A percentile compares a stretch with the other conserved stretches of the same genome.
Conservation (phyloP, 1,284 basidiomycete species). For the Pseudozyma sp. region DNA sequence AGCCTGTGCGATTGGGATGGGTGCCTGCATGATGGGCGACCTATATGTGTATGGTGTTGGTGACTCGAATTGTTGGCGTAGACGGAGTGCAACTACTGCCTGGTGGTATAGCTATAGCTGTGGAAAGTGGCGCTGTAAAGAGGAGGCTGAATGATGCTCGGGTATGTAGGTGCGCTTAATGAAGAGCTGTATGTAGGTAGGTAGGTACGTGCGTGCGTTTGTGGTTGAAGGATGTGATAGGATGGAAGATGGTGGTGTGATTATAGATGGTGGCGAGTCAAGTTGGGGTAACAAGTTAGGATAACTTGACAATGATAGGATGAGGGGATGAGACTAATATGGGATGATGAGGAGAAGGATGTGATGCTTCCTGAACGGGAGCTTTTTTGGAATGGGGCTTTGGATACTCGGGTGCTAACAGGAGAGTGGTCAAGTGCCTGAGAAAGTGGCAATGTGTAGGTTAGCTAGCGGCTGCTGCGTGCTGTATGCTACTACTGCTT, state of each 20-base stretch:
- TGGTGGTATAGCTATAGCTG: background rate
- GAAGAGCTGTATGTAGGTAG: constrained; percentile 5
- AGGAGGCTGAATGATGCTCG: constrained; percentile 1
- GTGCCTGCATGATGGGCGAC: constrained; percentile 48
- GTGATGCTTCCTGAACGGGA: constrained; percentile 39
- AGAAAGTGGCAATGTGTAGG: constrained; percentile 32
- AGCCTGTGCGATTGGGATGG: constrained; percentile 48
- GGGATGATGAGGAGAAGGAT: constrained; percentile 2
- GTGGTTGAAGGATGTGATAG: constrained; percentile 10
- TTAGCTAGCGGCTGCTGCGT: background rate
- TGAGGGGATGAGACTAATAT: constrained; percentile 15
- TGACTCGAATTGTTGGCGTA: background rate
- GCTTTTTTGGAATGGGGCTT: constrained; percentile 27
- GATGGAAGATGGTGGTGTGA: constrained; percentile 20
- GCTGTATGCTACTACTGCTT: background rate
- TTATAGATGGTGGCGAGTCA: constrained; percentile 26
- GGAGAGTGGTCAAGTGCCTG: constrained; percentile 17
- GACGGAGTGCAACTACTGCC: too few relatives aligned
- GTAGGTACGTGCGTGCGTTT: constrained; percentile 4
- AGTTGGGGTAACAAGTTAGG: constrained; percentile 1
- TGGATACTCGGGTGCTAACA: background rate
- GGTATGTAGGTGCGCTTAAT: background rate
- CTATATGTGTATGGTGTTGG: constrained; percentile 2
- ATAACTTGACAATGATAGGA: constrained; percentile 1
- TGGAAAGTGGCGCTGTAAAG: background rate